Evolutionary conservation across 371 early-diverging fungal genomes (phyloP).

Genomic region (Choanephora cucurbitarum): DNA sequence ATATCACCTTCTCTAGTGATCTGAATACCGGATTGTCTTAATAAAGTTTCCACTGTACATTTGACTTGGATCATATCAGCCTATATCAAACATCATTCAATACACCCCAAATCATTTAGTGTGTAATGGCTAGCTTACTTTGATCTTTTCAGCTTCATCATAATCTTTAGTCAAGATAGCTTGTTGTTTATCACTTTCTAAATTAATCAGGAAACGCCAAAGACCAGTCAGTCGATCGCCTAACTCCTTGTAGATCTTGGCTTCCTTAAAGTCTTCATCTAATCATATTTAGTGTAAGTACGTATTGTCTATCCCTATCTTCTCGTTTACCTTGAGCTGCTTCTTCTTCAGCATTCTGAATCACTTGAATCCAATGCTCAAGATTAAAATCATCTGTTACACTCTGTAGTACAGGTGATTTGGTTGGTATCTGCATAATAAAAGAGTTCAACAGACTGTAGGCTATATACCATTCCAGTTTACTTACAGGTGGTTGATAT

Average conservation of each 20-base stretch:
- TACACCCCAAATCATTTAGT: no score
- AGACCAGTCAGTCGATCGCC: constrained; percentile 35
- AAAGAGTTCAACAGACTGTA: no score
- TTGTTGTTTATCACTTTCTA: constrained; percentile 59
- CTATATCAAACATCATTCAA: constrained; percentile 1
- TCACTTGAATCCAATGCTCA: constrained; percentile 42
- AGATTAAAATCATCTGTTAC: constrained; percentile 27
- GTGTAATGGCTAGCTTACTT: no score
- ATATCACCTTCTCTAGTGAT: constrained; percentile 27
- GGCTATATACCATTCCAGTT: no score
- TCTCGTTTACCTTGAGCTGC: constrained; percentile 39
- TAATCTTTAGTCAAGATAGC: constrained; percentile 73
- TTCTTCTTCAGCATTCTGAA: constrained; percentile 40
- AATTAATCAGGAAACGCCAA: constrained; percentile 54
- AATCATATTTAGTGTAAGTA: no score
- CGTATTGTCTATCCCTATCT: no score
- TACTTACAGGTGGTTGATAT: no score
- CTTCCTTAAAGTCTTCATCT: constrained; percentile 61
- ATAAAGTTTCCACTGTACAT: constrained; percentile 21
- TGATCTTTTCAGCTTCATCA: constrained; percentile 73
- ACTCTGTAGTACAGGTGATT: constrained; percentile 19
- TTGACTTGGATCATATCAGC: constrained; percentile 28
- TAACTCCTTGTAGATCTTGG: constrained; percentile 55
- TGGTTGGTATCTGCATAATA: no score
- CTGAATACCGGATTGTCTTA: constrained; percentile 26